Evolutionary conservation across 2,329 filamentous ascomycete genomes (phyloP), one percentile per base, ranked within the genome.

Genomic region (Ceratocystis cubensis): DNA sequence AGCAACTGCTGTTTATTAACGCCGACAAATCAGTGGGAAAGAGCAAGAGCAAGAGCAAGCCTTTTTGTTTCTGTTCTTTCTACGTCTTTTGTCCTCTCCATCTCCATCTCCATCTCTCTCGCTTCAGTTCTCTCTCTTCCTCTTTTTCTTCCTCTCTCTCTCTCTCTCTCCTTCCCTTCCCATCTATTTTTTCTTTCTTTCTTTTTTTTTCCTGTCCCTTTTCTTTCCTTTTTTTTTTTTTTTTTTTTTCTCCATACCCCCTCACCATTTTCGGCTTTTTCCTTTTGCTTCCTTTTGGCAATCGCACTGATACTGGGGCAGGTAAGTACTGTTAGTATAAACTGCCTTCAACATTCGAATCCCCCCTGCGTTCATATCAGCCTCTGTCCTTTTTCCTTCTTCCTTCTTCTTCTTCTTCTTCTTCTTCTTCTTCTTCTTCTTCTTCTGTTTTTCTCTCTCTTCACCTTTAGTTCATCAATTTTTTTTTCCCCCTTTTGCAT

Each of bases 321-420:
- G n/a, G 33, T 25, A 20, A 63, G 33, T 45, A 41, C 20, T 46
- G 2, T 45, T 41, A 13, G 30, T 63, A 50, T 50, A 50, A 37
- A 50, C 46, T 50, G n/a, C 46, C 46, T 50, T 50, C 46, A 50
- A 50, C 46, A 50, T 57, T 61, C 37, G 59, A 41, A 20, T 61
- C 37, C 37, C 33, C 33, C 59, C 37, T 61, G 59, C 59, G 20
- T 25, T 61, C 37, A 41, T 37, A n/a, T 13, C 15, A 25, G 8
- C 33, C 28, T 63, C 8, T 10, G n/a, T 44, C 37, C n/a, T 61
- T 45, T 62, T 46, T 61, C n/a, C 30, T 20, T 61, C 15, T 30
- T 61, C 61, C 45, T 45, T 45, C 3, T 63, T n/a, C 3, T 46
- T 25, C 22, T 22, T 10, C 5, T 63, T n/a, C 3, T 46, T 22